phyloP scores from a whole-genome alignment of 129 eudicot species.

The Artemisia annua region DNA sequence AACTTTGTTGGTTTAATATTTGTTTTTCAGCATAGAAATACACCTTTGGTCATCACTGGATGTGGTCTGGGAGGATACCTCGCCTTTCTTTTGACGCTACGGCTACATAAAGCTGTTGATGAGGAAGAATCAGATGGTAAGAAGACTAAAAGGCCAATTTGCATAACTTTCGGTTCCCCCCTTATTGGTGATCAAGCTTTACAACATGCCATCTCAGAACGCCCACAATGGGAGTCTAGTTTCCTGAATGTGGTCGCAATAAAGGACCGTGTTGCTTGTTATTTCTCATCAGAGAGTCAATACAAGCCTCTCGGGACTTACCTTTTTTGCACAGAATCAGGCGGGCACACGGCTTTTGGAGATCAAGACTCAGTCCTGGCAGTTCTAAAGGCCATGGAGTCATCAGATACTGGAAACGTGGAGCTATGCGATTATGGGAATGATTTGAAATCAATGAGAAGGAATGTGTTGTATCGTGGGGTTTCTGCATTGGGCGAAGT shows the following conservation, averaged over 20 bases:
- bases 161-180: slow-evolving; percentile 63
- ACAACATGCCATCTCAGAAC: slow-evolving; percentile 45
- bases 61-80: slow-evolving; percentile 40
- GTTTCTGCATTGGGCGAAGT: slow-evolving; percentile 15
- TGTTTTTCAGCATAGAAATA: slow-evolving; percentile 12
- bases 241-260: slow-evolving; percentile 46
- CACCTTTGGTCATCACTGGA: slow-evolving; percentile 45
- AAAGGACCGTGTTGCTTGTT: slow-evolving; percentile 40
- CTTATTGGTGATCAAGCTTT: slow-evolving; percentile 45
- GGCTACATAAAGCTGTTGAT: slow-evolving; percentile 35
- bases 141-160: slow-evolving; percentile 36
- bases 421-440: slow-evolving; percentile 33
- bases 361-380: slow-evolving; percentile 36
- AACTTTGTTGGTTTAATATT: not conserved
- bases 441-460: slow-evolving; percentile 26
- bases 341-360: slow-evolving; percentile 42
- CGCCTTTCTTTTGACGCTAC: slow-evolving; percentile 50
- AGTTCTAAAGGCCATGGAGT: slow-evolving; percentile 26
- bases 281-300: slow-evolving; percentile 13
- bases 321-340: slow-evolving; percentile 43
- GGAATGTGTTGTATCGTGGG: slow-evolving; percentile 36
- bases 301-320: slow-evolving; percentile 57
- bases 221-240: slow-evolving; percentile 49
- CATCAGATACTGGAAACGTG: not conserved
- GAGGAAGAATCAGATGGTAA: slow-evolving; percentile 19